Evolutionary conservation across 2,329 filamentous ascomycete species (phyloP).

Genomic region (Exophiala lecanii-corni): DNA sequence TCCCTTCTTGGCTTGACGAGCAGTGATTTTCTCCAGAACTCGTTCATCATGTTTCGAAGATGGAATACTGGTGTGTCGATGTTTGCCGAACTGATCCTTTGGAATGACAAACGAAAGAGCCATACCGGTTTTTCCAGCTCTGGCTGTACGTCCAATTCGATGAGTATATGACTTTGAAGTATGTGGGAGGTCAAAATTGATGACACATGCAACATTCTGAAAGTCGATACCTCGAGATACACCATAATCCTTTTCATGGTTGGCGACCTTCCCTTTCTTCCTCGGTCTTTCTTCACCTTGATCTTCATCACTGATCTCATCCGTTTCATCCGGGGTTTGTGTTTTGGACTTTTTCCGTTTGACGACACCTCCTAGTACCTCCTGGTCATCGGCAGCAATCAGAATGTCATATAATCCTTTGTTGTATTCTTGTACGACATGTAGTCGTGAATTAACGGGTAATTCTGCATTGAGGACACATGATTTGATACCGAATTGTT

Average conservation of each 20-base stretch:
- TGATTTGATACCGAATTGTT: constrained; percentile 92
- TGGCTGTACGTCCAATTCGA: constrained; percentile 86
- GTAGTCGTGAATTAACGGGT: constrained; percentile 85
- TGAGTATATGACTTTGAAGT: constrained; percentile 94
- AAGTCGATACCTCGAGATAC: constrained; percentile 97
- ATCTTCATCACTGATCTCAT: constrained; percentile 33
- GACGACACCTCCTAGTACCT: constrained; percentile 60
- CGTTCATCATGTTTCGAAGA: constrained; percentile 79
- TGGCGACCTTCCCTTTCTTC: constrained; percentile 62
- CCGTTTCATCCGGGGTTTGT: constrained; percentile 22
- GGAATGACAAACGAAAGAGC: constrained; percentile 94
- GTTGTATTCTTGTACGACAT: constrained; percentile 97
- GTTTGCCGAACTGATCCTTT: constrained; percentile 74
- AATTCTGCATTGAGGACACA: constrained; percentile 93
- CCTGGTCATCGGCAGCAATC: constrained; percentile 89
- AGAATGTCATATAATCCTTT: constrained; percentile 96
- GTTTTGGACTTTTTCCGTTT: constrained; percentile 28
- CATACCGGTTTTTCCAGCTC: constrained; percentile 88
- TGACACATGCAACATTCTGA: constrained; percentile 85
- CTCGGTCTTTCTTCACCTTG: constrained; percentile 36
- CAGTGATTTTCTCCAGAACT: constrained; percentile 72
- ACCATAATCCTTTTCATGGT: constrained; percentile 79
- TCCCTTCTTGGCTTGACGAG: constrained; percentile 71
- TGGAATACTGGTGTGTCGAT: constrained; percentile 75
- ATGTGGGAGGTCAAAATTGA: constrained; percentile 93